phyloP scores from a whole-genome alignment of 345 rosid genomes.

The Eucalyptus coolabah region DNA sequence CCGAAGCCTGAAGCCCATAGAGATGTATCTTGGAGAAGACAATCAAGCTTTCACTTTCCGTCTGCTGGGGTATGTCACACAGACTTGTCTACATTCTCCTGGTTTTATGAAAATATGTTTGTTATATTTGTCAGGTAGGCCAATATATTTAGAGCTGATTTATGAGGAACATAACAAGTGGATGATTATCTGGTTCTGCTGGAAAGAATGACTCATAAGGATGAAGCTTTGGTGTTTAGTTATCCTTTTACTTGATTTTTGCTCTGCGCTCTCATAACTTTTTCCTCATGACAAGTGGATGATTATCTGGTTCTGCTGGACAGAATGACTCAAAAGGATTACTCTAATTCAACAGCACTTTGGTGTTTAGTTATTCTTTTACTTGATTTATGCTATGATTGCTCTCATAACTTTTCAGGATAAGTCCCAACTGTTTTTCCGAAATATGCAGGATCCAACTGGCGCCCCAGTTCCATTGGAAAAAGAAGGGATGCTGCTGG shows the following conservation, averaged over 20 bases:
- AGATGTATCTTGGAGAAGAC: too few species aligned
- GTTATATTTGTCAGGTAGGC: neutral
- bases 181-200: neutral
- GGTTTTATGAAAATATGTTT: neutral
- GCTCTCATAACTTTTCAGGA: neutral
- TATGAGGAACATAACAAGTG: neutral
- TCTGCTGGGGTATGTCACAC: conserved; percentile 26
- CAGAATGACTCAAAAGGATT: neutral
- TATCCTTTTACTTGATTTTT: too few species aligned
- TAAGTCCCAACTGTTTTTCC: neutral
- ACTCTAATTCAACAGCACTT: neutral
- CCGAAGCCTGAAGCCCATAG: neutral
- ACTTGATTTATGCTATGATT: neutral
- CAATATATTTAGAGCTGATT: neutral
- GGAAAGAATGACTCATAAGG: neutral
- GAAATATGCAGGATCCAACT: conserved; percentile 38
- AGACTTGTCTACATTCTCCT: neutral
- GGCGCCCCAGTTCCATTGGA: conserved; percentile 38
- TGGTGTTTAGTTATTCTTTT: neutral
- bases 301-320: neutral
- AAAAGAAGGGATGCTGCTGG: conserved; percentile 29
- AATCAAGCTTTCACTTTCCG: too few species aligned
- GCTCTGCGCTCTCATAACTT: neutral
- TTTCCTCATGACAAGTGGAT: neutral
- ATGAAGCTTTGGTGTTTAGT: neutral